Conservation (phyloP, 345 rosid genomes). For the Microcos paniculata region DNA sequence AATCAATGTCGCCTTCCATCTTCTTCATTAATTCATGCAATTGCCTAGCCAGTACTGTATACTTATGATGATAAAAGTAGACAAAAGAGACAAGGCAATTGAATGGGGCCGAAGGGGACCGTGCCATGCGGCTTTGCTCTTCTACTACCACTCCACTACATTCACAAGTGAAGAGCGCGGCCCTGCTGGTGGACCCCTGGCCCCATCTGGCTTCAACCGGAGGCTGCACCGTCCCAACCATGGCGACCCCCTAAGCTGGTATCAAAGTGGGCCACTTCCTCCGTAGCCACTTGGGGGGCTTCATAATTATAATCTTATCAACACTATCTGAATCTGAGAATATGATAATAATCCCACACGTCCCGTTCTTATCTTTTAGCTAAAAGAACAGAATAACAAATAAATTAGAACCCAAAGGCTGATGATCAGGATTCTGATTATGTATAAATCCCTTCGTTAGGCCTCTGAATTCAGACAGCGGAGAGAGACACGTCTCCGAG, state of each 20-base stretch:
- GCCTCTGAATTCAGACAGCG: background rate
- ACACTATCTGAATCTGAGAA: background rate
- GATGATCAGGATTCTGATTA: background rate
- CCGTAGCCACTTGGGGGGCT: background rate
- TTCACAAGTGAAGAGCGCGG: background rate
- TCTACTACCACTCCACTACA: background rate
- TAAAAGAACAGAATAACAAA: background rate
- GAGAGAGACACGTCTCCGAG: conserved; percentile 19
- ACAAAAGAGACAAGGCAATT: conserved; percentile 28
- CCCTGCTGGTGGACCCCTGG: conserved; percentile 23
- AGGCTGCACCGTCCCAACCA: conserved; percentile 25
- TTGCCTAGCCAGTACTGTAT: too few relatives aligned
- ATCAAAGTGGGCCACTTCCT: background rate
- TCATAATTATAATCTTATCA: background rate
- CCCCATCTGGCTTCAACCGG: conserved; percentile 17
- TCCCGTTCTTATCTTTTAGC: conserved; percentile 23
- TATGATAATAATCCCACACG: background rate
- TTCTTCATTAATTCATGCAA: too few relatives aligned
- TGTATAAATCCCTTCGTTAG: background rate
- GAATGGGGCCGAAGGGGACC: conserved; percentile 20
- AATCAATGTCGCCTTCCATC: conserved; percentile 3
- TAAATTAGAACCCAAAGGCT: background rate
- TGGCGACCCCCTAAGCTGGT: conserved; percentile 15
- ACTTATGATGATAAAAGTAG: background rate
- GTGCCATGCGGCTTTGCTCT: conserved; percentile 28